phyloP scores from a whole-genome alignment of 106 monocot genomes.

The Chionographis japonica region DNA sequence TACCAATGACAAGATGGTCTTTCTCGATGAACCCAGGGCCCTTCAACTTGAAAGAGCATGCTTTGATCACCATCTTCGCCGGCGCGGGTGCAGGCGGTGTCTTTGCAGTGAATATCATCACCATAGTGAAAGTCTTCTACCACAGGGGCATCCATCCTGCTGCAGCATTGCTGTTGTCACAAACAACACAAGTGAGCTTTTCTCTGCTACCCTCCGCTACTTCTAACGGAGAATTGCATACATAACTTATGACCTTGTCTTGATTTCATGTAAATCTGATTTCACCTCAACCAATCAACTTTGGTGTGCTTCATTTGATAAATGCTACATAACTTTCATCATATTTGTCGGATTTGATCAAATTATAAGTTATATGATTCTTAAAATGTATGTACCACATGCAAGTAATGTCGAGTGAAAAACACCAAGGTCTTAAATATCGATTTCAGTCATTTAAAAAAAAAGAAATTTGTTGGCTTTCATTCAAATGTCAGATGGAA shows the following conservation, averaged over 20 bases:
- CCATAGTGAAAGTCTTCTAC: slow-evolving; percentile 23
- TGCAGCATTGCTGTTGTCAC: slow-evolving; percentile 10
- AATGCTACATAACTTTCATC: too few relatives aligned
- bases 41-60: slow-evolving; percentile 20
- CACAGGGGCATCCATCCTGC: neutral
- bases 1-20: slow-evolving; percentile 1
- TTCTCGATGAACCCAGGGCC: slow-evolving; percentile 17
- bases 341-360: too few relatives aligned
- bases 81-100: slow-evolving; percentile 1
- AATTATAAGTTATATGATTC: too few relatives aligned
- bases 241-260: neutral
- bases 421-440: too few relatives aligned
- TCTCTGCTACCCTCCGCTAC: neutral
- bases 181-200: slow-evolving; percentile 21
- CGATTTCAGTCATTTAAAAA: too few relatives aligned
- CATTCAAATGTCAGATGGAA: too few relatives aligned
- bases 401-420: too few relatives aligned
- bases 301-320: too few relatives aligned
- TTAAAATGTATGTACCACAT: too few relatives aligned
- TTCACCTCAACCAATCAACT: too few relatives aligned
- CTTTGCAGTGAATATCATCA: slow-evolving; percentile 12
- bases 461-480: too few relatives aligned
- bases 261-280: neutral
- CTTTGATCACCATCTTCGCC: slow-evolving; percentile 26
- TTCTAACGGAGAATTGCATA: neutral